phyloP scores from a whole-genome alignment of 768 basidiomycete species.

The Coprinellus aureogranulatus region DNA sequence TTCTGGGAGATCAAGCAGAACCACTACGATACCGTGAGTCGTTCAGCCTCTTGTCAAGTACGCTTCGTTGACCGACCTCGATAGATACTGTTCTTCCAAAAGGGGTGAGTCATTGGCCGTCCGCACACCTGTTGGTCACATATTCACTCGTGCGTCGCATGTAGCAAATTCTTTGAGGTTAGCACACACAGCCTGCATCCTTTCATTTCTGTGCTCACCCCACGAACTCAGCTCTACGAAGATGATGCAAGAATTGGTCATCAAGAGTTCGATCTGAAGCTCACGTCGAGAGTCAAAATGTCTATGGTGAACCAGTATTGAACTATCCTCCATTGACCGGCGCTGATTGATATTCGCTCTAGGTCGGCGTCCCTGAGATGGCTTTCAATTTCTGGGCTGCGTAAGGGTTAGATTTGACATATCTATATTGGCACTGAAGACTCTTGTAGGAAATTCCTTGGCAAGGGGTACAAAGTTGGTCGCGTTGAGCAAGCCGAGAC shows the following conservation, averaged over 20 bases:
- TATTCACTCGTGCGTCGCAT: not conserved
- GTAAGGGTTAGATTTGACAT: constrained; percentile 33
- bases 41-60: constrained; percentile 3
- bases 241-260: constrained; percentile 93
- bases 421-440: not conserved
- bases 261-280: constrained; percentile 91
- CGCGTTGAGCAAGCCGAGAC: constrained; percentile 97
- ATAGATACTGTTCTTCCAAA: constrained; percentile 94
- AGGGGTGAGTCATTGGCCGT: constrained; percentile 60
- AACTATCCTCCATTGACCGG: not conserved
- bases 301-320: constrained; percentile 70
- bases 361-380: constrained; percentile 95
- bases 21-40: constrained; percentile 85
- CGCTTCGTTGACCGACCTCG: constrained; percentile 14
- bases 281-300: constrained; percentile 94
- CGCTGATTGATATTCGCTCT: not conserved
- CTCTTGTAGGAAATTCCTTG: constrained; percentile 68
- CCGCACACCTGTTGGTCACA: too few relatives aligned
- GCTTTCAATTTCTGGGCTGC: constrained; percentile 92
- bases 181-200: constrained; percentile 3
- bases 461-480: constrained; percentile 91
- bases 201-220: not conserved
- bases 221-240: constrained; percentile 70
- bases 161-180: constrained; percentile 80
- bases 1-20: constrained; percentile 96